phyloP scores from a whole-genome alignment of 805 yeast genomes.

The Blastobotrys americana region DNA sequence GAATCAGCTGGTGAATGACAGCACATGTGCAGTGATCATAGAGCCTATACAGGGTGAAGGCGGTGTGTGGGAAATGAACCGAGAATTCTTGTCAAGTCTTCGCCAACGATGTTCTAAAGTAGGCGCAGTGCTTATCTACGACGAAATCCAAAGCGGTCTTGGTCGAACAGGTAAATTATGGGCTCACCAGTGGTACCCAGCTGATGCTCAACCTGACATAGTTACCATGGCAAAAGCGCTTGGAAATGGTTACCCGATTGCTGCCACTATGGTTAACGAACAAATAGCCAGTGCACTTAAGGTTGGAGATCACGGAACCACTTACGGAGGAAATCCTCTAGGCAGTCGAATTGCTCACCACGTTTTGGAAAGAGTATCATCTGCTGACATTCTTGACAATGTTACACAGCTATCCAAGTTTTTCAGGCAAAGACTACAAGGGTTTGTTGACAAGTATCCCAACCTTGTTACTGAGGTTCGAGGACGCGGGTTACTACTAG shows the following conservation, averaged over 20 bases:
- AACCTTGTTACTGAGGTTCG: conserved; percentile 60
- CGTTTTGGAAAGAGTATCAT: conserved; percentile 62
- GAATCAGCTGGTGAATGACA: conserved; percentile 45
- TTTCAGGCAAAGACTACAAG: conserved; percentile 41
- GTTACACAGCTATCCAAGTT: conserved; percentile 57
- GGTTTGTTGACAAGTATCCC: conserved; percentile 47
- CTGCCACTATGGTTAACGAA: conserved; percentile 84
- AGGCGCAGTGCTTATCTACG: conserved; percentile 75
- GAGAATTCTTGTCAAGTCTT: conserved; percentile 58
- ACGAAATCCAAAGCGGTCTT: conserved; percentile 95
- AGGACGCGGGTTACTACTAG: conserved; percentile 85
- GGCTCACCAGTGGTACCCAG: conserved; percentile 77
- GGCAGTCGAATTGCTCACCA: conserved; percentile 75
- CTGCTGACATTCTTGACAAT: conserved; percentile 48
- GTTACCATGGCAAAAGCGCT: conserved; percentile 91
- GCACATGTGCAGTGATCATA: conserved; percentile 84
- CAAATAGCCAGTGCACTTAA: conserved; percentile 61
- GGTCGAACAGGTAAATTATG: conserved; percentile 89
- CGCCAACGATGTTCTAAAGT: conserved; percentile 59
- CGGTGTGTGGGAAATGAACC: conserved; percentile 66
- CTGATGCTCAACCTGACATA: conserved; percentile 88
- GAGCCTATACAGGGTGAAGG: conserved; percentile 99
- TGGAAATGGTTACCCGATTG: conserved; percentile 95
- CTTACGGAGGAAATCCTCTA: conserved; percentile 95
- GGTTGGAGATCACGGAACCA: conserved; percentile 97